These are phyloP conservation scores for Mimosa bimucronata DNA, from an alignment of 306 rosid species.

Conservation along the genomic window DNA sequence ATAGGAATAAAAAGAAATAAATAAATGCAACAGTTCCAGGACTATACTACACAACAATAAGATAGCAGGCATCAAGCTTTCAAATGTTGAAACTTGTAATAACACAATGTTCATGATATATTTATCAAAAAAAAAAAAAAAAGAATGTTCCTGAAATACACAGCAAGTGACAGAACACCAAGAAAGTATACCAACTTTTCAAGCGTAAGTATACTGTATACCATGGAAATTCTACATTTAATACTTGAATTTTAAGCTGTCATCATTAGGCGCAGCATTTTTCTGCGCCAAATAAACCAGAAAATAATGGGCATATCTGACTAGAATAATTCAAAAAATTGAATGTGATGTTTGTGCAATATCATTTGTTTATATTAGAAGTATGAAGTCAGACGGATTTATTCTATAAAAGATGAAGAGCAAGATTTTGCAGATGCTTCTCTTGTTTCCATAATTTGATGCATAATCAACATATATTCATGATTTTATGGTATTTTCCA, in stretches of 20 bases:
- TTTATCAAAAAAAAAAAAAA: too few species aligned
- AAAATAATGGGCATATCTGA: neutral
- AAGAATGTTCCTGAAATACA: conserved; percentile 25
- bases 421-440: conserved; percentile 18
- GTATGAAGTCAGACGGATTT: conserved; percentile 1
- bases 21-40: conserved; percentile 16
- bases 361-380: neutral
- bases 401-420: too few species aligned
- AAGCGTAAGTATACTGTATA: neutral
- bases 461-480: neutral
- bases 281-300: neutral
- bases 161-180: conserved; percentile 16
- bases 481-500: neutral
- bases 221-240: conserved; percentile 14
- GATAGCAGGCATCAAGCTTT: conserved; percentile 11
- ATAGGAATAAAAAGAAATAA: conserved; percentile 2
- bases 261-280: neutral
- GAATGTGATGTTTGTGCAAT: neutral
- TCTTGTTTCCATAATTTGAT: conserved; percentile 22
- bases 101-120: too few species aligned
- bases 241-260: too few species aligned
- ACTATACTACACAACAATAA: conserved; percentile 14
- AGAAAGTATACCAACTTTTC: neutral
- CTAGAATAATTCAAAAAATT: neutral
- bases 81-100: neutral